These are phyloP conservation scores for Solanum peruvianum DNA, from an alignment of 257 asterid species.

Conservation along the genomic window DNA sequence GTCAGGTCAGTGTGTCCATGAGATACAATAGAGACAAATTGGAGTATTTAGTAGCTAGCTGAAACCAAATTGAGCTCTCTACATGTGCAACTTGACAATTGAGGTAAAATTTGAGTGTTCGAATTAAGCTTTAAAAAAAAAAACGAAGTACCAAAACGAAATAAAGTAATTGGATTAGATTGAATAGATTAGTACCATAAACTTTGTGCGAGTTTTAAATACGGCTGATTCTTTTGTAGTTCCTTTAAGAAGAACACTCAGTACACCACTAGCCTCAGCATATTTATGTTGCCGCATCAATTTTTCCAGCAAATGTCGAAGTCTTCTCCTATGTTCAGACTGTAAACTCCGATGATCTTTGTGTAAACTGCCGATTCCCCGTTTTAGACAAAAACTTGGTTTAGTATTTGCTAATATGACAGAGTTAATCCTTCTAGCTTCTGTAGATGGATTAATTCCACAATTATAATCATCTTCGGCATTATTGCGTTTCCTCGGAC, in stretches of 20 bases:
- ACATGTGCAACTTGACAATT: neutral
- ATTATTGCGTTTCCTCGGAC: neutral
- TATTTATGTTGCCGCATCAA: constrained; percentile 44
- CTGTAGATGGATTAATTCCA: neutral
- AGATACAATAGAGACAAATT: neutral
- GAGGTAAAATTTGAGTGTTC: neutral
- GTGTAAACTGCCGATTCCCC: constrained; percentile 28
- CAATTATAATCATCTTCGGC: constrained; percentile 9
- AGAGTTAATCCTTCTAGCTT: constrained; percentile 17
- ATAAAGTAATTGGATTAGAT: neutral
- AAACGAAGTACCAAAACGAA: neutral
- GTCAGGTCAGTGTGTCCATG: neutral
- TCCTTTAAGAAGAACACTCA: constrained; percentile 58
- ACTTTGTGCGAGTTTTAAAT: constrained; percentile 49
- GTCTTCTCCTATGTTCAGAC: constrained; percentile 34
- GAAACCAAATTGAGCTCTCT: neutral
- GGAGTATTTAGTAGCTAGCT: neutral
- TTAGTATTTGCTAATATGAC: constrained; percentile 17
- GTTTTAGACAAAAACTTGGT: constrained; percentile 53
- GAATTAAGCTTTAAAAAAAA: neutral
- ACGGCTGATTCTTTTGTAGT: constrained; percentile 29
- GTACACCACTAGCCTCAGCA: constrained; percentile 67
- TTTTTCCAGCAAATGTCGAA: constrained; percentile 28
- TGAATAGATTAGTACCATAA: constrained; percentile 26
- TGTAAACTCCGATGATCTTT: constrained; percentile 26